These are phyloP conservation scores for Alternaria triticimaculans DNA, from an alignment of 2,329 filamentous ascomycete genomes.

Conservation along the genomic window DNA sequence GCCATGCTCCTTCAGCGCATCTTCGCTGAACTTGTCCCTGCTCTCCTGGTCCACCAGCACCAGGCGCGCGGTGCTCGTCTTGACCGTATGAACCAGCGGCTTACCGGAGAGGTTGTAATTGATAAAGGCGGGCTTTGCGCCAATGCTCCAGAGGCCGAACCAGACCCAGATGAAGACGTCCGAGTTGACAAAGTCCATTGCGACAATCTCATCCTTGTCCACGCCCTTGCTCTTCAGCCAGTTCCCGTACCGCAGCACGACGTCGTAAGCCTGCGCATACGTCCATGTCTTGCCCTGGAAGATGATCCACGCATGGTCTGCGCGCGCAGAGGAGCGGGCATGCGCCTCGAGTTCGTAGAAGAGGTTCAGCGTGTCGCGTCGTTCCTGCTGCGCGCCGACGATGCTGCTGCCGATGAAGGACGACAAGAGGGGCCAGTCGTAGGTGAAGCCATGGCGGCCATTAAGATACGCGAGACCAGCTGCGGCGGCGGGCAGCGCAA, in stretches of 20 bases:
- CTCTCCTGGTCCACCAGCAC: conserved; percentile 65
- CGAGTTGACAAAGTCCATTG: conserved; percentile 49
- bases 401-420: conserved; percentile 58
- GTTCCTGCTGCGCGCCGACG: conserved; percentile 57
- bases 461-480: conserved; percentile 67
- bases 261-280: conserved; percentile 46
- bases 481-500: conserved; percentile 41
- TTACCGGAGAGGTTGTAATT: conserved; percentile 50
- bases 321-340: conserved; percentile 34
- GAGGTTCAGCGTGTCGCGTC: conserved; percentile 67
- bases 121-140: conserved; percentile 48
- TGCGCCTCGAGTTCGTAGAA: conserved; percentile 46
- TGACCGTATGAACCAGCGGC: conserved; percentile 59
- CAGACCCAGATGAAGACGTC: conserved; percentile 48
- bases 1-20: conserved; percentile 39
- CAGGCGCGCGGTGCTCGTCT: conserved; percentile 62
- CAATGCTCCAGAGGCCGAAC: conserved; percentile 49
- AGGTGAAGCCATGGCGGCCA: conserved; percentile 69
- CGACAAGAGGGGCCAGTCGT: conserved; percentile 67
- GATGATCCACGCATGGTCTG: conserved; percentile 41
- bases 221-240: conserved; percentile 48
- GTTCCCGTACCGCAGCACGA: conserved; percentile 42
- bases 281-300: conserved; percentile 43
- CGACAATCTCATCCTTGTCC: conserved; percentile 46
- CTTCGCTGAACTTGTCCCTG: conserved; percentile 36